phyloP scores from a whole-genome alignment of 768 basidiomycete genomes.

The Tulasnella sp. region DNA sequence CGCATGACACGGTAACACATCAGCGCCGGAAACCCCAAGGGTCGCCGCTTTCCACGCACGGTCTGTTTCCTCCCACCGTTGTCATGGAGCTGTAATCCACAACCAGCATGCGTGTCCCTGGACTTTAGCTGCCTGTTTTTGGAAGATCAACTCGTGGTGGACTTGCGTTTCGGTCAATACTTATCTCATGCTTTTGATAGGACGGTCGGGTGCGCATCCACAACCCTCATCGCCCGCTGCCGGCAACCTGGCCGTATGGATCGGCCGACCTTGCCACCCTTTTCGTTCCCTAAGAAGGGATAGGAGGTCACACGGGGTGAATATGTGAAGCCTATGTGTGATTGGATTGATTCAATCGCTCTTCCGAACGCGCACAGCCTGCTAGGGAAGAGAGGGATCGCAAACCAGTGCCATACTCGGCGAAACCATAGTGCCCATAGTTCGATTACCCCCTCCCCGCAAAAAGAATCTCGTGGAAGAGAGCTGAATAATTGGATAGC shows the following conservation, averaged over 20 bases:
- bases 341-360: conserved; percentile 12
- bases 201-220: background rate
- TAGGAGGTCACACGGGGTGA: conserved; percentile 18
- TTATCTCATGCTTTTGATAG: conserved; percentile 8
- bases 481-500: conserved; percentile 5
- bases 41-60: background rate
- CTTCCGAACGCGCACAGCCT: conserved; percentile 14
- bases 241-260: background rate
- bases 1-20: background rate
- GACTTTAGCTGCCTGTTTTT: background rate
- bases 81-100: conserved; percentile 8
- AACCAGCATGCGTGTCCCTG: background rate
- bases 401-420: conserved; percentile 16
- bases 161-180: background rate
- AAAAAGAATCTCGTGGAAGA: background rate
- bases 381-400: background rate
- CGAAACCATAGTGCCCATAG: background rate
- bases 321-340: background rate
- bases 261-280: background rate
- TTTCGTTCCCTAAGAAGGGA: background rate
- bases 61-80: conserved; percentile 8
- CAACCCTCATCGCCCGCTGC: background rate
- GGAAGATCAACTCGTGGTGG: background rate
- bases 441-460: background rate
- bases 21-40: background rate